Percentiles rank a stretch among this genome's conserved stretches.
phyloP scores from a whole-genome alignment of 441 rosid genomes.

The Populus hybrid region DNA sequence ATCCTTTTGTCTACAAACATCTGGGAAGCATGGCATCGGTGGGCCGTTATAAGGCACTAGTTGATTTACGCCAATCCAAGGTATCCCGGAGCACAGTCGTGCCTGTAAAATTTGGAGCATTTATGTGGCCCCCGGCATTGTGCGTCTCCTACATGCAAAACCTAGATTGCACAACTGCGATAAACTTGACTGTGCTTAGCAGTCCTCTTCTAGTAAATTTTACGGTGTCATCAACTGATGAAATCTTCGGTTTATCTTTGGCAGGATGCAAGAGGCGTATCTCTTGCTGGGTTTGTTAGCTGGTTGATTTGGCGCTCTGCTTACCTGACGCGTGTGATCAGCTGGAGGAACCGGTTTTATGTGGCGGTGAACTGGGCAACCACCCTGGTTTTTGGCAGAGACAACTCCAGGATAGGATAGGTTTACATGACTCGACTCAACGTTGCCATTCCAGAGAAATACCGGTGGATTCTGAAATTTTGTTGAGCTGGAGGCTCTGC shows the following conservation, averaged over 20 bases:
- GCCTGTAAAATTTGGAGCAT: too few species aligned
- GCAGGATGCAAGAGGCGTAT: constrained; percentile 69
- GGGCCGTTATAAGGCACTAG: constrained; percentile 83
- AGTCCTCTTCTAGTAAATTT: background rate
- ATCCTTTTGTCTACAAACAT: constrained; percentile 81
- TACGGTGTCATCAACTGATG: background rate
- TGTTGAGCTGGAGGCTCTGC: background rate
- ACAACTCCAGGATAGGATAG: constrained; percentile 50
- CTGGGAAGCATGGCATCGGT: constrained; percentile 94
- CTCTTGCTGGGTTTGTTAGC: constrained; percentile 75
- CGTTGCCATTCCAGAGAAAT: background rate
- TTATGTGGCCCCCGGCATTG: background rate
- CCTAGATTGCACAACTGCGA: background rate
- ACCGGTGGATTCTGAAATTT: background rate
- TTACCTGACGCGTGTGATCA: constrained; percentile 81
- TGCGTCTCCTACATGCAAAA: too few species aligned
- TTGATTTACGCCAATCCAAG: constrained; percentile 86
- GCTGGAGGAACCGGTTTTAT: constrained; percentile 92
- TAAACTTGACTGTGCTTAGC: background rate
- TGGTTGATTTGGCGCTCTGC: constrained; percentile 93
- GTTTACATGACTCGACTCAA: background rate
- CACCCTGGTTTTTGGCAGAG: constrained; percentile 86
- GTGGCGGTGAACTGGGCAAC: constrained; percentile 90
- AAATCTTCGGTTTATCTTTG: background rate
- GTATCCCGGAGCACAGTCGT: constrained; percentile 19